Percentiles rank a stretch among this genome's conserved stretches.
Conservation (phyloP, 208 protist genomes). For the Herpetomonas tarakana region DNA sequence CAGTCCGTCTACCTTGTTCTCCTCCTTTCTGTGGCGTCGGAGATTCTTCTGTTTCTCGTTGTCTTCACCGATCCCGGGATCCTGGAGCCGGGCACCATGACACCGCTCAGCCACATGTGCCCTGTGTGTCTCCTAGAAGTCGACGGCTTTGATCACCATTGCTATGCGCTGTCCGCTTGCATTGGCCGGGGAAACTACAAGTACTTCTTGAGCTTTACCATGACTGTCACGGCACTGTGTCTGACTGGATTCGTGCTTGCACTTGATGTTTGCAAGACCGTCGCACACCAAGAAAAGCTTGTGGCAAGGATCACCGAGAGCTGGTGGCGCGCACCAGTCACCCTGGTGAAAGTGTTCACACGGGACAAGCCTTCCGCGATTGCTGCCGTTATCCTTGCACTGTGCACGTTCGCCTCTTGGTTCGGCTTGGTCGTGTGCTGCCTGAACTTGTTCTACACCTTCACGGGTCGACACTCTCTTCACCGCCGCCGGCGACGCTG, state of each 20-base stretch:
- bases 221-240: conserved; percentile 14
- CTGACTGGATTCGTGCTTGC: neutral
- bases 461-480: conserved; percentile 22
- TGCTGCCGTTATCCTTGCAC: neutral
- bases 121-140: conserved; percentile 45
- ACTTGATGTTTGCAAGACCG: neutral
- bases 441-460: conserved; percentile 2
- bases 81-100: conserved; percentile 10
- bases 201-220: conserved; percentile 72
- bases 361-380: neutral
- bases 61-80: conserved; percentile 53
- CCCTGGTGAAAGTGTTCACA: neutral
- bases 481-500: conserved; percentile 18
- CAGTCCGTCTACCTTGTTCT: neutral
- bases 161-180: conserved; percentile 60
- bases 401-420: neutral
- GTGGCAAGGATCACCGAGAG: neutral
- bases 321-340: neutral
- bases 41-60: conserved; percentile 12
- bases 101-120: conserved; percentile 30
- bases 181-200: conserved; percentile 67
- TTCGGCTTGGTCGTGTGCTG: neutral
- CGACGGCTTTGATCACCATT: conserved; percentile 84
- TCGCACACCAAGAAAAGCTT: neutral
- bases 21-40: neutral